Percentiles rank a stretch among this genome's conserved stretches.
Conservation (phyloP, 495 filamentous ascomycete genomes). For the Sporormia fimetaria region DNA sequence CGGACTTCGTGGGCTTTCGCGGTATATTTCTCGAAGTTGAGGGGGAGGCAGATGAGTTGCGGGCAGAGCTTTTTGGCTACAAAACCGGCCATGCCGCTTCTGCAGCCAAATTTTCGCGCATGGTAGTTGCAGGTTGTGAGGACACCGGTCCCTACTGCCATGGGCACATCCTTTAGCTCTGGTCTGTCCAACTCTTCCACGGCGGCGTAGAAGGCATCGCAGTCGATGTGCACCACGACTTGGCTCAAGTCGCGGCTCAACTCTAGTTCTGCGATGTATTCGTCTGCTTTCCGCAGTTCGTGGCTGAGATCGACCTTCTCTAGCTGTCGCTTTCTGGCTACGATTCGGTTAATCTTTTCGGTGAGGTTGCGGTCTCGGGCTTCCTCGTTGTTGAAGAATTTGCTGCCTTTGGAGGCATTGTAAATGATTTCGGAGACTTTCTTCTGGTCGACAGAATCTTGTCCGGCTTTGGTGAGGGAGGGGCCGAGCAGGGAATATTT, state of each 20-base stretch:
- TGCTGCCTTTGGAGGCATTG: slow-evolving; percentile 90
- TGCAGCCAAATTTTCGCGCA: slow-evolving; percentile 78
- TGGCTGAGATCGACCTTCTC: slow-evolving; percentile 61
- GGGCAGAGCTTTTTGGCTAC: slow-evolving; percentile 93
- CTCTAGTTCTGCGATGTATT: slow-evolving; percentile 71
- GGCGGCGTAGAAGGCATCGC: slow-evolving; percentile 94
- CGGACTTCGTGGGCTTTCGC: slow-evolving; percentile 85
- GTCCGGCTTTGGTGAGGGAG: slow-evolving; percentile 86
- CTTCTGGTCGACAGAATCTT: slow-evolving; percentile 84
- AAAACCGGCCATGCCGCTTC: slow-evolving; percentile 91
- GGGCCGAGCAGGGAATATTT: slow-evolving; percentile 76
- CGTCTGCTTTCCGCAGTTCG: slow-evolving; percentile 68
- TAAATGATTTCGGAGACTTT: slow-evolving; percentile 98
- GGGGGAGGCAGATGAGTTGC: slow-evolving; percentile 65
- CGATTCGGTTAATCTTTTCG: slow-evolving; percentile 71
- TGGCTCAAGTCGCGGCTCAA: slow-evolving; percentile 69
- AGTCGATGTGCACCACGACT: slow-evolving; percentile 82
- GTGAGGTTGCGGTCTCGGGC: slow-evolving; percentile 71
- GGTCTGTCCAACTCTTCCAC: slow-evolving; percentile 89
- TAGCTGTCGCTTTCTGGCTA: slow-evolving; percentile 62
- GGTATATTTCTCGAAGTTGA: slow-evolving; percentile 84
- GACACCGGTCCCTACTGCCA: slow-evolving; percentile 88
- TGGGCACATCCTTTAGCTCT: slow-evolving; percentile 77
- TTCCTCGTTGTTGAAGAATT: slow-evolving; percentile 92
- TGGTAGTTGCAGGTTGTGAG: slow-evolving; percentile 92